phyloP scores from a whole-genome alignment of 176 grass and related monocot species.

The Tillandsia fasciculata region DNA sequence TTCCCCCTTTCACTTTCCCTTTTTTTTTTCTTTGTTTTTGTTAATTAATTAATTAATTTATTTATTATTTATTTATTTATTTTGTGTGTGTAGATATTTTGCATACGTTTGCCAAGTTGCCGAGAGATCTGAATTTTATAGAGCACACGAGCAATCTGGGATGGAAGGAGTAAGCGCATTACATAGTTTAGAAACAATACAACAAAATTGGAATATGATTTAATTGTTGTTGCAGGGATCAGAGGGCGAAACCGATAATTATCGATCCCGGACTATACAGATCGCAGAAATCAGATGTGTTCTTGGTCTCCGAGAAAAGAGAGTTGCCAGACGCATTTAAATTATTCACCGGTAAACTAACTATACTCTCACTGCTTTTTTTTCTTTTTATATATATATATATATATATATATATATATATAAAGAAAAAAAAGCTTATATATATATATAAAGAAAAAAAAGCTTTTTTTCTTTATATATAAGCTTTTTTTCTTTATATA shows the following conservation, averaged over 20 bases:
- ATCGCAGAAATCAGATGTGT: conserved; percentile 61
- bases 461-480: not conserved
- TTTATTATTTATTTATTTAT: not conserved
- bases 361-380: not conserved
- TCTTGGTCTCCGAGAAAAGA: conserved; percentile 35
- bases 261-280: conserved; percentile 69
- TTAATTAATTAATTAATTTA: not conserved
- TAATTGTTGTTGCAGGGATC: conserved; percentile 16
- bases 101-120: conserved; percentile 51
- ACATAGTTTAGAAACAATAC: too few species aligned
- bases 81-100: conserved; percentile 47
- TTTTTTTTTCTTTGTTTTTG: not conserved
- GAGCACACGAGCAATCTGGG: conserved; percentile 74
- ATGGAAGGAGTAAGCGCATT: conserved; percentile 62
- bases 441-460: too few species aligned
- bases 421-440: too few species aligned
- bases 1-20: not conserved
- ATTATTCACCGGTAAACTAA: conserved; percentile 49
- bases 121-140: conserved; percentile 72
- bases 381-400: not conserved
- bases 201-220: not conserved
- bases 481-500: not conserved
- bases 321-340: conserved; percentile 72
- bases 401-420: too few species aligned
- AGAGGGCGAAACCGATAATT: conserved; percentile 56